phyloP scores from a whole-genome alignment of 2,329 filamentous ascomycete genomes.

The Penicillium sp. region DNA sequence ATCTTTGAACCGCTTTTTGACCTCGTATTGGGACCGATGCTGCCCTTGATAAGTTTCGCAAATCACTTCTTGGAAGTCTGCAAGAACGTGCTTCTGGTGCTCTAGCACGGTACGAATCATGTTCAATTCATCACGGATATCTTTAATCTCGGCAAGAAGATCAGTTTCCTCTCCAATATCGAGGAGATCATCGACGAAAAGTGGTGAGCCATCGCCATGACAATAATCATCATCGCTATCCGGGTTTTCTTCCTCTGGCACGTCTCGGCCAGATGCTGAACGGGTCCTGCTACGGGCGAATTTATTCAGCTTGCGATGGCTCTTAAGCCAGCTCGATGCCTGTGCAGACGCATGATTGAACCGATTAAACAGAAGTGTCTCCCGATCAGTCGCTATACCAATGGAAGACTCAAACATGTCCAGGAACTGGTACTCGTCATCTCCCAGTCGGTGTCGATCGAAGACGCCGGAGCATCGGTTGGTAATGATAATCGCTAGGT shows the following conservation, averaged over 20 bases:
- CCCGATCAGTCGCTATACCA: constrained; percentile 53
- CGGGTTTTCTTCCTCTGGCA: constrained; percentile 3
- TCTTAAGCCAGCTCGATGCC: constrained; percentile 56
- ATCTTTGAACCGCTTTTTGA: constrained; percentile 57
- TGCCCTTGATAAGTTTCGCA: constrained; percentile 37
- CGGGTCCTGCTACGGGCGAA: constrained; percentile 17
- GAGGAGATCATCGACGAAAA: constrained; percentile 44
- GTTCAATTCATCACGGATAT: constrained; percentile 67
- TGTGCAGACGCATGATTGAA: constrained; percentile 61
- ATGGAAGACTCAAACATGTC: constrained; percentile 69
- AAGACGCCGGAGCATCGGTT: constrained; percentile 62
- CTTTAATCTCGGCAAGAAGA: constrained; percentile 64
- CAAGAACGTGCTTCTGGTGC: constrained; percentile 38
- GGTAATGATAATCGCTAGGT: constrained; percentile 63
- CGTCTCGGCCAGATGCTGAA: constrained; percentile 2
- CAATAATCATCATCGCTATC: constrained; percentile 21
- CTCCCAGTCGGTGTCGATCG: constrained; percentile 57
- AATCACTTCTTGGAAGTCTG: constrained; percentile 37
- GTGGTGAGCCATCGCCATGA: constrained; percentile 44
- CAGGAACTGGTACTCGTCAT: constrained; percentile 63
- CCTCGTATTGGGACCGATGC: constrained; percentile 44
- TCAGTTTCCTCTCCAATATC: constrained; percentile 63
- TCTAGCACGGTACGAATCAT: constrained; percentile 53
- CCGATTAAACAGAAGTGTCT: constrained; percentile 59
- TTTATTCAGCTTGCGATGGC: constrained; percentile 47